A percentile compares a stretch with the other conserved stretches of the same genome.
Conservation (phyloP, 805 yeast species). For the Wickerhamomyces chaumierensis region DNA sequence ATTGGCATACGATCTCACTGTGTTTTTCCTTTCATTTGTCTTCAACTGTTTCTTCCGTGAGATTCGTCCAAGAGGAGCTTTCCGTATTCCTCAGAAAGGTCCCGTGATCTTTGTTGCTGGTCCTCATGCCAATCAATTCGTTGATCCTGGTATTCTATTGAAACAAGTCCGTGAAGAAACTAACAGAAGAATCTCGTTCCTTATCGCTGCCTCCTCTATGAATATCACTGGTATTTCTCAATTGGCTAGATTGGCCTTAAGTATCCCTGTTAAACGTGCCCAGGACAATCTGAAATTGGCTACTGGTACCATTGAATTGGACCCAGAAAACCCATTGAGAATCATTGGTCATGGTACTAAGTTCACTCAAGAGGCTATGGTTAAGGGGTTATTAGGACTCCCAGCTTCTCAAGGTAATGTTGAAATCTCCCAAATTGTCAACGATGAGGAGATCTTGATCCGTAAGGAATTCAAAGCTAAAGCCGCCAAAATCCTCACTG, state of each 20-base stretch:
- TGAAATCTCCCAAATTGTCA: constrained; percentile 53
- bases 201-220: constrained; percentile 78
- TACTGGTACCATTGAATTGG: constrained; percentile 53
- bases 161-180: constrained; percentile 63
- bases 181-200: constrained; percentile 61
- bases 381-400: constrained; percentile 60
- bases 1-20: constrained; percentile 37
- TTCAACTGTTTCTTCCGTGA: constrained; percentile 77
- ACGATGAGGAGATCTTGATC: constrained; percentile 60
- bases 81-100: constrained; percentile 55
- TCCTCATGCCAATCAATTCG: constrained; percentile 92
- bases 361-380: constrained; percentile 46
- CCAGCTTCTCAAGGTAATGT: constrained; percentile 72
- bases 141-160: constrained; percentile 73
- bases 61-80: constrained; percentile 81
- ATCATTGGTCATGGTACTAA: constrained; percentile 57
- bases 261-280: constrained; percentile 88
- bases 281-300: constrained; percentile 71
- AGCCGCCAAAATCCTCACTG: constrained; percentile 30
- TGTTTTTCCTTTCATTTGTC: constrained; percentile 36
- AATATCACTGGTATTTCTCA: constrained; percentile 58
- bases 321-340: constrained; percentile 39
- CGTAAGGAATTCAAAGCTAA: constrained; percentile 58
- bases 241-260: constrained; percentile 60
- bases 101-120: constrained; percentile 92